These are phyloP conservation scores for Spirogloea muscicola DNA, from an alignment of 139 green algal genomes.

Conservation along the genomic window DNA sequence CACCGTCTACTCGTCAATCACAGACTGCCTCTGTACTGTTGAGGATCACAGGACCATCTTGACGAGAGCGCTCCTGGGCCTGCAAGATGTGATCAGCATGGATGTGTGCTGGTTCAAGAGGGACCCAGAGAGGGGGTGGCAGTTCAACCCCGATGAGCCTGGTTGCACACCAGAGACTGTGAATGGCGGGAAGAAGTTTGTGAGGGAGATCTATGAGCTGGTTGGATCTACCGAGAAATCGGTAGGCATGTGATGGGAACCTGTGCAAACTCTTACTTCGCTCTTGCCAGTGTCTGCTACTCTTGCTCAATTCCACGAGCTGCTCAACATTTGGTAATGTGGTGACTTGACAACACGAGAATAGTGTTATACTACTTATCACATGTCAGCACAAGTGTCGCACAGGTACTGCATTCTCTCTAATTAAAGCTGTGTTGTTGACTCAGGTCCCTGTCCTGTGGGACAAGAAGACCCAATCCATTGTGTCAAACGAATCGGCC, in stretches of 20 bases:
- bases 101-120: neutral
- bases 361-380: too few relatives aligned
- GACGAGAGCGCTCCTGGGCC: constrained; percentile 5
- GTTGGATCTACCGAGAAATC: constrained; percentile 49
- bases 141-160: constrained; percentile 27
- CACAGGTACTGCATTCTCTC: neutral
- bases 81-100: neutral
- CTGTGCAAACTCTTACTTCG: neutral
- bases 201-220: constrained; percentile 82
- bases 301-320: neutral
- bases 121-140: neutral
- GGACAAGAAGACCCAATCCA: constrained; percentile 79
- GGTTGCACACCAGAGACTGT: constrained; percentile 74
- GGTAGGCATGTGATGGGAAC: neutral
- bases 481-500: constrained; percentile 91
- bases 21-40: too few relatives aligned
- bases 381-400: neutral
- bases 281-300: neutral
- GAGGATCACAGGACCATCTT: neutral
- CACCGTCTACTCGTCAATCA: too few relatives aligned
- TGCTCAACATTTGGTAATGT: too few relatives aligned
- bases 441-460: constrained; percentile 80
- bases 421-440: constrained; percentile 13
- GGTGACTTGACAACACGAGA: too few relatives aligned
- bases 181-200: constrained; percentile 59